Evolutionary conservation across 1,139 yeast genomes (phyloP).

Genomic region (Candida sp.): DNA sequence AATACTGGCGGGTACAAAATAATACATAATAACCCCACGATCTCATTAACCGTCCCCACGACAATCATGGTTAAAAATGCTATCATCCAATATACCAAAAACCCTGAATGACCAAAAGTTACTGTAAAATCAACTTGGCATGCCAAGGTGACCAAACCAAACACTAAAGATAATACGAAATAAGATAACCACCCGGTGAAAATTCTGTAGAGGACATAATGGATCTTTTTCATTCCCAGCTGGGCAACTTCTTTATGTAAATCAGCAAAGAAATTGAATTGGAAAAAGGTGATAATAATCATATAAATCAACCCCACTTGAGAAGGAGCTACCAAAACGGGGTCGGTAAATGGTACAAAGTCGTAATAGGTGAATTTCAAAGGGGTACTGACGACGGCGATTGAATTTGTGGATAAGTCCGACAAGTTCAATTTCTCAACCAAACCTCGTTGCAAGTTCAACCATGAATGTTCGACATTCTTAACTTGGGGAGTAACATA

Average conservation of each 20-base stretch:
- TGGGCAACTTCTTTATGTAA: conserved; percentile 46
- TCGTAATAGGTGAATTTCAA: conserved; percentile 41
- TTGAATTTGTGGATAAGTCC: conserved; percentile 9
- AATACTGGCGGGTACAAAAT: conserved; percentile 33
- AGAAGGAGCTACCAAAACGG: conserved; percentile 57
- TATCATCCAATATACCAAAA: conserved; percentile 43
- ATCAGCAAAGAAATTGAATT: conserved; percentile 55
- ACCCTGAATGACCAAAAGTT: conserved; percentile 41
- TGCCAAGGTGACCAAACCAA: conserved; percentile 38
- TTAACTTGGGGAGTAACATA: conserved; percentile 9
- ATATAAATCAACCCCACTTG: conserved; percentile 77
- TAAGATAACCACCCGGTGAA: conserved; percentile 26
- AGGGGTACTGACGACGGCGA: conserved; percentile 26
- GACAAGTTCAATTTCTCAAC: conserved; percentile 4
- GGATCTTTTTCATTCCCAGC: conserved; percentile 23
- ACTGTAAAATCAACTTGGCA: conserved; percentile 38
- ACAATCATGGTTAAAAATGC: conserved; percentile 41
- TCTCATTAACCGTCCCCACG: conserved; percentile 41
- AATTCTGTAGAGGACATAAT: conserved; percentile 30
- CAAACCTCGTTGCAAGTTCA: conserved; percentile 1
- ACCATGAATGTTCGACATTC: conserved; percentile 7
- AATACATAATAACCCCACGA: conserved; percentile 29
- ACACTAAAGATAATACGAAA: conserved; percentile 33
- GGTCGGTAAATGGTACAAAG: conserved; percentile 46
- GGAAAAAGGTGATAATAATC: conserved; percentile 61